phyloP scores from a whole-genome alignment of 345 rosid species.

The Eucalyptus rudis region DNA sequence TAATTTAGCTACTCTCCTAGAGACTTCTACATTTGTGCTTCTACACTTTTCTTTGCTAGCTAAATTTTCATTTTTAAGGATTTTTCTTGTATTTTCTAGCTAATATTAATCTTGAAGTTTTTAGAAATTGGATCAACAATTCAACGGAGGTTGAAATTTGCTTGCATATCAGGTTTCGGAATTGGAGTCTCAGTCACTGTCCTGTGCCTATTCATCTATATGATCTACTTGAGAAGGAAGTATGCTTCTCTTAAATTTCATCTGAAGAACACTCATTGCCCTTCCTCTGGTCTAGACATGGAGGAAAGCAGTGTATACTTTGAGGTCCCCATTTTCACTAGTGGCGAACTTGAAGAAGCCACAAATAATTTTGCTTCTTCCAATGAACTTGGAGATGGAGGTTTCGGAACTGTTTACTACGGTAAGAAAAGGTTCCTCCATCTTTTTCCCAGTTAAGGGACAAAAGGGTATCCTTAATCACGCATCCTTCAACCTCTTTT shows the following conservation, averaged over 20 bases:
- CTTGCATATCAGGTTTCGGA: not conserved
- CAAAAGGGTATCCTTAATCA: not conserved
- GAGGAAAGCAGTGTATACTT: slow-evolving; percentile 17
- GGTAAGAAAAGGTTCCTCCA: slow-evolving; percentile 16
- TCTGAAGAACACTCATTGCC: not conserved
- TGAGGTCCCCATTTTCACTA: slow-evolving; percentile 38
- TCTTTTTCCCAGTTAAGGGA: not conserved
- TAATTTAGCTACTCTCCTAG: too few species aligned
- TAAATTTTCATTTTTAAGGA: too few species aligned
- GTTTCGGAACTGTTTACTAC: slow-evolving; percentile 49
- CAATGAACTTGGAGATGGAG: slow-evolving; percentile 45
- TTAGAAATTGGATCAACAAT: too few species aligned
- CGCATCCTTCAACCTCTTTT: not conserved
- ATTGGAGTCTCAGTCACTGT: slow-evolving; percentile 9
- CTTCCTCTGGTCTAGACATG: slow-evolving; percentile 13
- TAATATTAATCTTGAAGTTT: too few species aligned
- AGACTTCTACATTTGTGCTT: too few species aligned
- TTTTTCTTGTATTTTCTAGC: too few species aligned
- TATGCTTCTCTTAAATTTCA: not conserved
- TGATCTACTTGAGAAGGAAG: slow-evolving; percentile 1
- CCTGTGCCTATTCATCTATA: not conserved
- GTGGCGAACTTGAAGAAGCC: slow-evolving; percentile 36
- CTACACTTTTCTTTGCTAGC: too few species aligned
- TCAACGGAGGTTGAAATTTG: too few species aligned
- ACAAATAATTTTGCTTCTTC: slow-evolving; percentile 27